Conservation (phyloP, 1,139 yeast genomes). For the Hemisphaericaspora xylofermentans region DNA sequence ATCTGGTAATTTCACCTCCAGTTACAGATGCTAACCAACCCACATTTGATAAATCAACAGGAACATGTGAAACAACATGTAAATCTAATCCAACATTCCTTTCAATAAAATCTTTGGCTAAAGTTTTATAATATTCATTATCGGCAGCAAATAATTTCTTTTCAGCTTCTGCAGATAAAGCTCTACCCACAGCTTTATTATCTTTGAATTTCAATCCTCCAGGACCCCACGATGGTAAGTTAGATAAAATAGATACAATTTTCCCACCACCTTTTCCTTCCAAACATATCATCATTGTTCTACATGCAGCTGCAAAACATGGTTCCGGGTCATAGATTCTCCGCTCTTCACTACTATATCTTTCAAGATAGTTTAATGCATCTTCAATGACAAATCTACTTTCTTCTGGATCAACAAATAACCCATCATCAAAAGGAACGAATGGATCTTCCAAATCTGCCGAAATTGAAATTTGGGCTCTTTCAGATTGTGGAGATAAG, state of each 20-base stretch:
- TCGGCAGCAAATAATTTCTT: conserved; percentile 56
- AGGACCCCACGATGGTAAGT: conserved; percentile 81
- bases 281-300: conserved; percentile 67
- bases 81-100: conserved; percentile 76
- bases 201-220: conserved; percentile 68
- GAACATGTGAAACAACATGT: conserved; percentile 62
- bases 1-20: conserved; percentile 70
- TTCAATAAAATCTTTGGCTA: conserved; percentile 58
- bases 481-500: conserved; percentile 52
- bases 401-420: conserved; percentile 77
- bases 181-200: conserved; percentile 34
- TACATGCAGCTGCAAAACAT: conserved; percentile 77
- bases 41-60: conserved; percentile 73
- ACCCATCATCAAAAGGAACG: conserved; percentile 74
- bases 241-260: conserved; percentile 64
- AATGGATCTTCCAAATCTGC: conserved; percentile 80
- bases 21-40: conserved; percentile 67
- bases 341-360: conserved; percentile 34
- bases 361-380: conserved; percentile 63
- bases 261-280: conserved; percentile 84
- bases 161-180: conserved; percentile 49
- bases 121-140: conserved; percentile 58
- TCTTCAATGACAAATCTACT: conserved; percentile 64
- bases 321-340: conserved; percentile 59
- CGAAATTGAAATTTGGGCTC: conserved; percentile 65